These are phyloP conservation scores for Thoreauomyces humboldtii DNA, from an alignment of 192 early-diverging fungal species.

Conservation along the genomic window DNA sequence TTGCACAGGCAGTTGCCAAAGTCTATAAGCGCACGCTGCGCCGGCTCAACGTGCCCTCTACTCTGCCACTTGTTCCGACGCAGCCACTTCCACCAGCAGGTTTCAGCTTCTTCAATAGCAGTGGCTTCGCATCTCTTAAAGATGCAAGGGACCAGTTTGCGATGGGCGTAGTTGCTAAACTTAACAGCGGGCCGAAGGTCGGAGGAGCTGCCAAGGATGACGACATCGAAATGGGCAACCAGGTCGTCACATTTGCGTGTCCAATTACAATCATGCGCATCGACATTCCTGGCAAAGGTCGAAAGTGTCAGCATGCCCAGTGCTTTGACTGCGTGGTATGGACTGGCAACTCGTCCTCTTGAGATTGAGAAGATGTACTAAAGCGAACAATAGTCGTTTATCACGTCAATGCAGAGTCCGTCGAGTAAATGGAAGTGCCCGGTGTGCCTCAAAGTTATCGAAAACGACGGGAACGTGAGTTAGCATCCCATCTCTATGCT, in stretches of 20 bases:
- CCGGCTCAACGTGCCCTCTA: background rate
- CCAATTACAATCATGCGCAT: constrained; percentile 34
- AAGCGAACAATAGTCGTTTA: constrained; percentile 3
- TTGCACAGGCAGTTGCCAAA: background rate
- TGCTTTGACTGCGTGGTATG: constrained; percentile 40
- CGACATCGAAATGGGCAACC: constrained; percentile 34
- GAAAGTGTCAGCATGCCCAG: constrained; percentile 29
- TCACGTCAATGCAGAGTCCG: constrained; percentile 9
- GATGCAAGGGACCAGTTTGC: background rate
- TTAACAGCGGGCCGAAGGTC: background rate
- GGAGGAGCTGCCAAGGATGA: constrained; percentile 3
- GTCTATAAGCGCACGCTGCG: constrained; percentile 18
- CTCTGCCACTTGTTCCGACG: background rate
- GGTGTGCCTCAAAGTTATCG: constrained; percentile 22
- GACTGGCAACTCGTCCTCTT: no score
- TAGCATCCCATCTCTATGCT: no score
- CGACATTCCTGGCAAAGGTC: constrained; percentile 23
- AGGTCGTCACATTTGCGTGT: constrained; percentile 31
- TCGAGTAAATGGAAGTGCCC: constrained; percentile 27
- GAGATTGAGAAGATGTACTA: no score
- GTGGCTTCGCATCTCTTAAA: background rate
- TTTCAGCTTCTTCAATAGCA: background rate
- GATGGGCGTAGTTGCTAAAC: background rate
- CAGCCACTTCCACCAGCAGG: background rate
- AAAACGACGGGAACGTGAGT: no score